These are phyloP conservation scores for Boletus rubescentipes DNA, from an alignment of 768 basidiomycete species.

Conservation along the genomic window DNA sequence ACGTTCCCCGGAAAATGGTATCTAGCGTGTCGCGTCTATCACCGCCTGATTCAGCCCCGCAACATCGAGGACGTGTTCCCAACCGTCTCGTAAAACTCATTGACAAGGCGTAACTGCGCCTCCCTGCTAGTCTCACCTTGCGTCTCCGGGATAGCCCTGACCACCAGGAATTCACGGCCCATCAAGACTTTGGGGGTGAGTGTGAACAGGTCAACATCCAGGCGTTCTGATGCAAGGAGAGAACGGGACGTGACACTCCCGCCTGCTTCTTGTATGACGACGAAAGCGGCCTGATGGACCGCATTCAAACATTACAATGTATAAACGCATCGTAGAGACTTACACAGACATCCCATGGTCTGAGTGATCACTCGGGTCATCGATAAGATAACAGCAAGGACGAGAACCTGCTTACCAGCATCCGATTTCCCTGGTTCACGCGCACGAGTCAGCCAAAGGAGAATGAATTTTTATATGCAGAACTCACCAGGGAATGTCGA, in stretches of 20 bases:
- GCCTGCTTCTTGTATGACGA: too few species aligned
- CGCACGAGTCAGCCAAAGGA: not conserved
- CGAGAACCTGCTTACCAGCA: constrained; percentile 45
- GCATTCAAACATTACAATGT: not conserved
- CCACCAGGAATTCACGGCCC: too few species aligned
- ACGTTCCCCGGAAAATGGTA: not conserved
- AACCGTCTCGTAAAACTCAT: constrained; percentile 82
- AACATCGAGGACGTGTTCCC: too few species aligned
- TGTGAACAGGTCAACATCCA: too few species aligned
- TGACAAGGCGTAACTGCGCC: too few species aligned
- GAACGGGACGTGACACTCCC: constrained; percentile 66
- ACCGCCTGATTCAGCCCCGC: not conserved
- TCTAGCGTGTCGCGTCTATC: not conserved
- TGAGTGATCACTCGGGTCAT: constrained; percentile 14
- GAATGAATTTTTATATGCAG: too few species aligned
- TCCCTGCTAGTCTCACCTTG: constrained; percentile 60
- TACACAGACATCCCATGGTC: constrained; percentile 86
- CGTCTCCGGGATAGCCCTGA: constrained; percentile 64
- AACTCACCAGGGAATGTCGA: too few species aligned
- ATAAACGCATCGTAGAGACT: constrained; percentile 19
- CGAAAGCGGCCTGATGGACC: constrained; percentile 63
- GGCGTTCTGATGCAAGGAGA: constrained; percentile 38
- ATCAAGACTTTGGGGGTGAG: too few species aligned
- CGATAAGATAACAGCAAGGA: not conserved
- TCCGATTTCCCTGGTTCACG: constrained; percentile 68